phyloP scores from a whole-genome alignment of 257 asterid genomes.

The Salvia hispanica region DNA sequence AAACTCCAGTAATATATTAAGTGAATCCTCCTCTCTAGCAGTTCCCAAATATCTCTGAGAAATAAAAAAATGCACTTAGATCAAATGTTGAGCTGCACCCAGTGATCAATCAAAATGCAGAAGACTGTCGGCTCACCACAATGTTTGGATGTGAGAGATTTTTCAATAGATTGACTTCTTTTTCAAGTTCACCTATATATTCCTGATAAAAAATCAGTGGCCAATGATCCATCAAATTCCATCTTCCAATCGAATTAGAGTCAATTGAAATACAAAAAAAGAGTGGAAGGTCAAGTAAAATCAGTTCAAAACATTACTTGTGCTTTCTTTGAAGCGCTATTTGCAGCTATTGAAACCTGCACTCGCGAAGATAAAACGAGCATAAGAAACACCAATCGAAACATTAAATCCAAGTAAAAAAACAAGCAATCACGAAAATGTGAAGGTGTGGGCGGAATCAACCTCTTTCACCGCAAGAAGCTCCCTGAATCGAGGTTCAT shows the following conservation, averaged over 20 bases:
- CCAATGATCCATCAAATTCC: constrained; percentile 29
- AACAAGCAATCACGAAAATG: not conserved
- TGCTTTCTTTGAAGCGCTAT: constrained; percentile 68
- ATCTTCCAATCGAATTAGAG: constrained; percentile 12
- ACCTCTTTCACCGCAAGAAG: constrained; percentile 96
- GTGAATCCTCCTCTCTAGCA: constrained; percentile 85
- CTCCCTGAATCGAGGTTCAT: constrained; percentile 96
- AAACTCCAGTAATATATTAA: constrained; percentile 91
- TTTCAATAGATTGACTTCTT: constrained; percentile 89
- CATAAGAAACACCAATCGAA: constrained; percentile 32
- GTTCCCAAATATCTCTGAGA: constrained; percentile 94
- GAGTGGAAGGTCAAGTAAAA: constrained; percentile 8
- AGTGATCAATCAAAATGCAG: constrained; percentile 15
- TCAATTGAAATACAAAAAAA: constrained; percentile 19
- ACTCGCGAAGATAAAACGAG: constrained; percentile 11
- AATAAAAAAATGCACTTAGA: constrained; percentile 33
- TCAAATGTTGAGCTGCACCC: constrained; percentile 16
- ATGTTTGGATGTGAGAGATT: constrained; percentile 96
- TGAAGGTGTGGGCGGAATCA: constrained; percentile 1
- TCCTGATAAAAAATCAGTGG: constrained; percentile 53
- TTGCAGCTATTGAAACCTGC: constrained; percentile 71
- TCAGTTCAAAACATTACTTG: constrained; percentile 55
- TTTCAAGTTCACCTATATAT: constrained; percentile 91
- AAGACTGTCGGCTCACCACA: constrained; percentile 63
- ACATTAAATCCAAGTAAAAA: constrained; percentile 9